Evolutionary conservation across 2,329 filamentous ascomycete species (phyloP).

Genomic region (Talaromyces sp.): DNA sequence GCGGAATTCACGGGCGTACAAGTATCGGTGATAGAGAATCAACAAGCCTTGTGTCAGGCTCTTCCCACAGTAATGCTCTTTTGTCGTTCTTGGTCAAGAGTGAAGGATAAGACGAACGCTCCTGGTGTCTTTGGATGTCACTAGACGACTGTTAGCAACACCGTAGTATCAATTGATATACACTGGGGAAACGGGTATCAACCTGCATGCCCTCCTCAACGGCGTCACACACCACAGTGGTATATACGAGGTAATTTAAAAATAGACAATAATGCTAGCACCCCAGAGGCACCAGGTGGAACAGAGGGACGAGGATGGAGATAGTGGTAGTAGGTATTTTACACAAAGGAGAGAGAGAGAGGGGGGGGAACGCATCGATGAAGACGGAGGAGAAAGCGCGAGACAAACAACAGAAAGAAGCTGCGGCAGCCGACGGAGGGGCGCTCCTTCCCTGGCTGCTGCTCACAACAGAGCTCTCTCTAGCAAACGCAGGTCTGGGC

Average conservation of each 20-base stretch:
- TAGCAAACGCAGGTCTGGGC: not conserved
- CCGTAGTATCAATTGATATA: too few relatives aligned
- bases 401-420: not conserved
- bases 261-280: not conserved
- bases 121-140: not conserved
- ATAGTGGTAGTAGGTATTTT: not conserved
- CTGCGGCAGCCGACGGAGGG: not conserved
- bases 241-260: not conserved
- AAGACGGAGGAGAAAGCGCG: not conserved
- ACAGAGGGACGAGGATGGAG: not conserved
- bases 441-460: slow-evolving; percentile 1
- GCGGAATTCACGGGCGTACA: not conserved
- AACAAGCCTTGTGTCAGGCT: not conserved
- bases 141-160: not conserved
- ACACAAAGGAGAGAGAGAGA: not conserved
- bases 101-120: not conserved
- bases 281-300: not conserved
- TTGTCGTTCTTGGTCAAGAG: not conserved
- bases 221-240: not conserved
- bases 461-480: not conserved
- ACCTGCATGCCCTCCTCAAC: not conserved
- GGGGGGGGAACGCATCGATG: not conserved
- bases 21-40: not conserved
- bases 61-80: not conserved
- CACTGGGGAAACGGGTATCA: not conserved